These are phyloP conservation scores for Mycena vulgaris DNA, from an alignment of 768 basidiomycete species.

Conservation along the genomic window DNA sequence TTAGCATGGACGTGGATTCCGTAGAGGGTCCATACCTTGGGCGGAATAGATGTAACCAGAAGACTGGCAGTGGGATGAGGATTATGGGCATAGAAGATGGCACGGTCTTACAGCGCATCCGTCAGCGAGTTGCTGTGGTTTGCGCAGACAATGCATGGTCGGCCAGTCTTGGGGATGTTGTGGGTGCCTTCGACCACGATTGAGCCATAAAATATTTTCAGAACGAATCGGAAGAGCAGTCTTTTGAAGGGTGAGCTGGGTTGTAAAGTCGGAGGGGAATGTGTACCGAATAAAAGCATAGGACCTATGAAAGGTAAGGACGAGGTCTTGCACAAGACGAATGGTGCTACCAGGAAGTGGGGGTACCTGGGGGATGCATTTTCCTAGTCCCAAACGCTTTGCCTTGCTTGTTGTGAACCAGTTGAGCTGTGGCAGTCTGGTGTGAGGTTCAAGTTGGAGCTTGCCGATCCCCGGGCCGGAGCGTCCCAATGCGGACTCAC, in stretches of 20 bases:
- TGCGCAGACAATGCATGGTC: slow-evolving; percentile 86
- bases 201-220: slow-evolving; percentile 92
- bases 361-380: neutral
- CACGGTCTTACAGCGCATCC: slow-evolving; percentile 81
- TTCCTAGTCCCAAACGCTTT: neutral
- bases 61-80: slow-evolving; percentile 60
- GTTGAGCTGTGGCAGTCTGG: no score
- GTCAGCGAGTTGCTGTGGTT: slow-evolving; percentile 92
- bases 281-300: slow-evolving; percentile 54
- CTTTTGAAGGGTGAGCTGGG: slow-evolving; percentile 3
- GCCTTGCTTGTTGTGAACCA: no score
- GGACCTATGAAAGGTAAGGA: slow-evolving; percentile 66
- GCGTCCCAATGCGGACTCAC: slow-evolving; percentile 1
- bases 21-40: slow-evolving; percentile 58
- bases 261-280: neutral
- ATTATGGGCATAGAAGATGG: neutral
- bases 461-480: slow-evolving; percentile 5
- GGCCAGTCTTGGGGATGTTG: slow-evolving; percentile 78
- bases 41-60: slow-evolving; percentile 81
- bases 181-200: slow-evolving; percentile 88
- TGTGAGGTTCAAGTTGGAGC: neutral
- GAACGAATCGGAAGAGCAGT: slow-evolving; percentile 82
- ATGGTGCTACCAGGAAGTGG: neutral
- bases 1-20: slow-evolving; percentile 10
- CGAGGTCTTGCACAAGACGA: neutral